Base-by-base conservation (phyloP, 441 rosid species). In the Euphorbia celastroides region DNA sequence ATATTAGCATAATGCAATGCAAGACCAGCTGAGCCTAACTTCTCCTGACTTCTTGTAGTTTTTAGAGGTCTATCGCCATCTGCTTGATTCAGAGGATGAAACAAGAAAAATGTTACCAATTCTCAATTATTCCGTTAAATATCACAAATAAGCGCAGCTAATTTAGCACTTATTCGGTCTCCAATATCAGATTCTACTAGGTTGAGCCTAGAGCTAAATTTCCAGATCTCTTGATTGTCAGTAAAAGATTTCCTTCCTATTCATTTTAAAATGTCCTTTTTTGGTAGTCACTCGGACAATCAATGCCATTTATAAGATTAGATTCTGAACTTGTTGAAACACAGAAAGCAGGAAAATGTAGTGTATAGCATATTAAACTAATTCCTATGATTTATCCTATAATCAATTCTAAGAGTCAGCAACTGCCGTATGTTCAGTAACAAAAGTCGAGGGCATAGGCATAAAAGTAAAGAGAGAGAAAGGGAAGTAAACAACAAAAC, bases 1-100 rank as follows among this genome's bases (percentile, higher is more conserved):
- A 95, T 89, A 78, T 92, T 95, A 59, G 99, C 98, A 65, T 95
- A 95, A 78, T 95, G 99, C 83, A 95, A 83, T 11, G 98, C 96
- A 72, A 95, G 97, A 68, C 98, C 96, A 66, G 96, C 97, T 27
- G 93, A 78, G 2, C 99, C 99, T 82, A 95, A 71, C 71, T 84
- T 90, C 64, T 64, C 84, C 50, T 81, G 83, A 79, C 72, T 76
- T 79, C 36, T 79, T 42, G 50, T 54, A 20, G 75, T 74, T 78
- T 78, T 84, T 31, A 73, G 68, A n/a, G 88, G 84, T 73, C 60
- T 82, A 65, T 84, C 83, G 70, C 70, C 64, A 80, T 92, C 99
- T 95, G 93, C 78, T 80, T 66, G 61, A 67, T 65, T 55, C 31
- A 55, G 28, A 55, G 17, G 34, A 23, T 22, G n/a, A 54, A n/a